Conservation (phyloP, 306 rosid genomes). For the Acmispon strigosus region DNA sequence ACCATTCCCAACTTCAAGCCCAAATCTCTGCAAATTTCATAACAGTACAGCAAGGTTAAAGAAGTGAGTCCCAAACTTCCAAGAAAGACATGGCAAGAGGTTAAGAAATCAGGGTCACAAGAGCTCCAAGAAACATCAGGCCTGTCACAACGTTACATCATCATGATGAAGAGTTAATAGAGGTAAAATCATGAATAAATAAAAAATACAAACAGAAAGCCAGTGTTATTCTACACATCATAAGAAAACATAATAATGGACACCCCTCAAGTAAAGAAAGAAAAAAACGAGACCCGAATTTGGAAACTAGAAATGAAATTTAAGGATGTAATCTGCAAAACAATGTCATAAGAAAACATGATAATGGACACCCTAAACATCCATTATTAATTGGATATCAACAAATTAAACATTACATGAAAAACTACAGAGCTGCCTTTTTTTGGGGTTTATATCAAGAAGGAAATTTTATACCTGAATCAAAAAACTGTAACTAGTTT, state of each 20-base stretch:
- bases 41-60: constrained; percentile 99
- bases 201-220: not conserved
- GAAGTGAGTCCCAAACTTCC: constrained; percentile 99
- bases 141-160: constrained; percentile 88
- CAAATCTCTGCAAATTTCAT: constrained; percentile 93
- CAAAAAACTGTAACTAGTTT: constrained; percentile 19
- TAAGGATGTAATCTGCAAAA: not conserved
- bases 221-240: constrained; percentile 1
- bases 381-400: not conserved
- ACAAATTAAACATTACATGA: not conserved
- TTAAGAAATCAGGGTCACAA: constrained; percentile 96
- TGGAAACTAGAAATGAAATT: not conserved
- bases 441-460: not conserved
- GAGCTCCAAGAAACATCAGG: constrained; percentile 97
- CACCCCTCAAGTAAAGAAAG: not conserved
- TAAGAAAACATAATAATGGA: not conserved
- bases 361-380: not conserved
- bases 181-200: constrained; percentile 31
- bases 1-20: constrained; percentile 42
- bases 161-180: constrained; percentile 58
- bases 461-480: constrained; percentile 25
- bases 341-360: too few relatives aligned
- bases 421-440: not conserved
- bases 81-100: constrained; percentile 99
- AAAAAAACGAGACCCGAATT: not conserved